A percentile compares a stretch with the other conserved stretches of the same genome.
Evolutionary conservation across 208 protist species (phyloP).

Genomic region (Histomonas meleagridis): DNA sequence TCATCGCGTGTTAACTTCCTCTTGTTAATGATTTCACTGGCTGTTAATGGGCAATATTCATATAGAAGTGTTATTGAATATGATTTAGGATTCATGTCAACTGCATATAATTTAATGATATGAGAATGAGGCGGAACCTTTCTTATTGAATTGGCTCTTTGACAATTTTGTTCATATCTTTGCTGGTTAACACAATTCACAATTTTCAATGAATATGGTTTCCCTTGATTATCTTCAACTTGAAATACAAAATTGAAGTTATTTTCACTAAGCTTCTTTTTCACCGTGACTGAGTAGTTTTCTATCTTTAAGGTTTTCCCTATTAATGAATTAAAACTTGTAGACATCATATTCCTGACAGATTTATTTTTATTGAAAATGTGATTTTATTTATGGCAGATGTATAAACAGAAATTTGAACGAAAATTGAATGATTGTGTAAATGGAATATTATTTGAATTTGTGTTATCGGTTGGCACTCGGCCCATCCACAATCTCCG

Average conservation of each 20-base stretch:
- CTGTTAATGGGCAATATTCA: not conserved
- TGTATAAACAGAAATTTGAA: too few species aligned
- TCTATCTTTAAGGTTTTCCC: not conserved
- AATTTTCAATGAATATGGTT: not conserved
- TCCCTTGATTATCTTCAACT: not conserved
- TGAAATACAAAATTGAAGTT: not conserved
- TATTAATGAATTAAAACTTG: not conserved
- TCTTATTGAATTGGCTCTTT: not conserved
- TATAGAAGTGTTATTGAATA: not conserved
- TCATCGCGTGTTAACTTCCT: not conserved
- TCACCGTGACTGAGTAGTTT: not conserved
- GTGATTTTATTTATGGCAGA: too few species aligned
- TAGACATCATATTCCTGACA: too few species aligned
- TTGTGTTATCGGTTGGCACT: too few species aligned
- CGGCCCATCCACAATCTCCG: too few species aligned
- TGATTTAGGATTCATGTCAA: not conserved
- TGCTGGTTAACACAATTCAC: slow-evolving; percentile 9
- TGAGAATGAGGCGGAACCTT: not conserved
- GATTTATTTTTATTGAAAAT: too few species aligned
- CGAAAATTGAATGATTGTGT: too few species aligned
- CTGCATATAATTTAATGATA: not conserved
- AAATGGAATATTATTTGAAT: too few species aligned
- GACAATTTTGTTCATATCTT: not conserved
- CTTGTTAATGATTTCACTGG: not conserved
- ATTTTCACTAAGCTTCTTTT: not conserved